These are phyloP conservation scores for Russula lepida DNA, from an alignment of 768 basidiomycete genomes.

Conservation along the genomic window DNA sequence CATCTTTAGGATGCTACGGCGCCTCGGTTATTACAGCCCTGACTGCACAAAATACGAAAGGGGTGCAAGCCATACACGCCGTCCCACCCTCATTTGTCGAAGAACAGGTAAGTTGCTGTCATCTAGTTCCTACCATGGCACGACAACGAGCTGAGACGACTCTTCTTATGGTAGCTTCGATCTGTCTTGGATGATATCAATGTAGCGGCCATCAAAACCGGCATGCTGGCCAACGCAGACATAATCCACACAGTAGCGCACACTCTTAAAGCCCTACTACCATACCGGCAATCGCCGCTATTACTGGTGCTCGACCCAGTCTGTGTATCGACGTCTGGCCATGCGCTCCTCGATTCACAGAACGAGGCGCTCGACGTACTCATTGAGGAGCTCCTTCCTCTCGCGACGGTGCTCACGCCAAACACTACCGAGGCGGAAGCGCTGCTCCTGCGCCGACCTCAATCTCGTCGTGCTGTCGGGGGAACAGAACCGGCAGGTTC, in stretches of 20 bases:
- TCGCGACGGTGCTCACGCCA: conserved; percentile 70
- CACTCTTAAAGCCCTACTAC: conserved; percentile 35
- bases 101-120: conserved; percentile 50
- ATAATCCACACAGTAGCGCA: conserved; percentile 44
- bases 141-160: too few relatives aligned
- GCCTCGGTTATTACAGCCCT: conserved; percentile 76
- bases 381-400: conserved; percentile 56
- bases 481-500: not conserved
- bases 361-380: conserved; percentile 55
- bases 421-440: conserved; percentile 74
- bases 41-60: conserved; percentile 83
- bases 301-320: conserved; percentile 82
- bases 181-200: conserved; percentile 67
- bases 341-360: conserved; percentile 52
- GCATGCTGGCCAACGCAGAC: conserved; percentile 70
- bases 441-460: conserved; percentile 40
- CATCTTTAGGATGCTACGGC: conserved; percentile 71
- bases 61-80: conserved; percentile 68
- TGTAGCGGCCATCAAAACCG: conserved; percentile 73
- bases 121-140: not conserved
- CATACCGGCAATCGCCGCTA: conserved; percentile 32
- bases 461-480: not conserved
- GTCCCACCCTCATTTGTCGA: conserved; percentile 61
- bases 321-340: conserved; percentile 84
- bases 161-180: conserved; percentile 40